Base-by-base conservation (phyloP, 2,329 filamentous ascomycete genomes). In the Rachicladosporium sp. region DNA sequence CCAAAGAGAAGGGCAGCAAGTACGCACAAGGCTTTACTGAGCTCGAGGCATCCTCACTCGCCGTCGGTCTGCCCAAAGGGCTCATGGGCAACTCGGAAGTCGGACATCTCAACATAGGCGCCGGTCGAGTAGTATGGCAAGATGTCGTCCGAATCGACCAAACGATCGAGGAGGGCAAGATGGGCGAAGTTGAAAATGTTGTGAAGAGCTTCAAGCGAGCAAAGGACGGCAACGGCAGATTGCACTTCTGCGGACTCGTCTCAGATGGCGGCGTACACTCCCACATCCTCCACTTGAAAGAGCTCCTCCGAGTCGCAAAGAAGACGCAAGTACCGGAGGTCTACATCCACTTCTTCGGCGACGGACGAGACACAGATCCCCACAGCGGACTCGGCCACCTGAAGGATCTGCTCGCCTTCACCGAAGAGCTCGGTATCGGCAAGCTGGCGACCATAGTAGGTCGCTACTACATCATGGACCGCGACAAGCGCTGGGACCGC, bases 11-110 rank as follows among this genome's bases (percentile, higher is more conserved):
- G 23, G 70, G 69, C 53, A 83, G 80, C 58, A 78, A 82, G 63
- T 82, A 80, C 48, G 69, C 80, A 27, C 80, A 89, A 55, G 88
- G 88, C 46, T 98, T 81, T 68, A 86, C 84, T 48, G 80, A 93
- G 68, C 80, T 98, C 46, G 91, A 98, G 54, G 91, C 91, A 43
- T 96, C 91, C 2, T 96, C 91, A 33, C 76, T 94, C 44, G 91
- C 91, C 34, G 91, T 98, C 49, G 91, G 91, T 50, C 76, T 98
- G 38, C 91, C 91, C 12, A 88, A 98, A 61, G 91, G 91, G 43
- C 72, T 98, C 50, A 98, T 98, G 91, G 91, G 91, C 50, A 98
- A 98, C 73, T 93, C 85, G 53, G 91, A 98, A 66, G 91, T 98
- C 62, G 91, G 91, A 46, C 91, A 98, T 66, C 67, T 98, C 69